Evolutionary conservation across 257 asterid species (phyloP).

Genomic region (Buddleja alternifolia): DNA sequence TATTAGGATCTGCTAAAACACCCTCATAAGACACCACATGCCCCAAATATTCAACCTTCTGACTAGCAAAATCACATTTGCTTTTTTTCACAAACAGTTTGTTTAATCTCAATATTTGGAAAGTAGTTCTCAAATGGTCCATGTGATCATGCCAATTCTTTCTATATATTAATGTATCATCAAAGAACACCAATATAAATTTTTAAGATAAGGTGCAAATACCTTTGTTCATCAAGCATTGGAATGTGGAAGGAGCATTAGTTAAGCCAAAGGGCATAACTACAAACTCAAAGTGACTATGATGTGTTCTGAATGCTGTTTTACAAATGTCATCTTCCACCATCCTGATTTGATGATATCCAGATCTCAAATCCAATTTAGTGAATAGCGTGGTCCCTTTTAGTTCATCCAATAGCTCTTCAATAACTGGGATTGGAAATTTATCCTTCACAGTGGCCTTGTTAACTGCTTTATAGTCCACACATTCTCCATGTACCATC

Average conservation of each 20-base stretch:
- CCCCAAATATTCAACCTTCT: neutral
- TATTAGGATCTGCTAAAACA: too few species aligned
- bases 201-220: neutral
- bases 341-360: conserved; percentile 19
- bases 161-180: too few species aligned
- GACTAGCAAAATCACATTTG: conserved; percentile 4
- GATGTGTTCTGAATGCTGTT: conserved; percentile 14
- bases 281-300: too few species aligned
- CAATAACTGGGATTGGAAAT: too few species aligned
- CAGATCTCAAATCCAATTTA: conserved; percentile 9
- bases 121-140: too few species aligned
- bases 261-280: conserved; percentile 24
- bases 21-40: too few species aligned
- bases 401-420: conserved; percentile 16
- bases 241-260: conserved; percentile 30
- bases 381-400: neutral
- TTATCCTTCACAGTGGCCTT: too few species aligned
- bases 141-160: too few species aligned
- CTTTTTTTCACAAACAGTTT: neutral
- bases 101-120: too few species aligned
- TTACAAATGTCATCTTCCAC: neutral
- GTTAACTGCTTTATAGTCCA: neutral
- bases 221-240: conserved; percentile 10
- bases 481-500: neutral
- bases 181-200: too few species aligned